Evolutionary conservation across 306 rosid genomes (phyloP).

Genomic region (Rubus idaeus): DNA sequence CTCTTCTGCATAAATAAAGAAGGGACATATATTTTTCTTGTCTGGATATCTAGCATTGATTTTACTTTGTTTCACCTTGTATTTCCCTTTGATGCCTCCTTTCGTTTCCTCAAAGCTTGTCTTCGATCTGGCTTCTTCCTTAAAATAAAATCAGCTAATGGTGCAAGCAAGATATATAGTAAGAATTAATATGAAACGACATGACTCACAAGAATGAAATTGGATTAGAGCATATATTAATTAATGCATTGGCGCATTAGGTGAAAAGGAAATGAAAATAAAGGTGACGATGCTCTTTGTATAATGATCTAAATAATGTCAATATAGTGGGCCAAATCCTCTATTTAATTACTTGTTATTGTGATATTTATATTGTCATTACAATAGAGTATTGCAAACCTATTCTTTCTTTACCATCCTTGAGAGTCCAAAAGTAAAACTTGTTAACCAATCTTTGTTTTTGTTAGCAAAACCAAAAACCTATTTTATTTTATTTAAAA

Average conservation of each 20-base stretch:
- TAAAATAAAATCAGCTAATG: background rate
- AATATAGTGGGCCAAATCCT: background rate
- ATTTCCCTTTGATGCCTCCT: background rate
- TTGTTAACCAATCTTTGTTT: background rate
- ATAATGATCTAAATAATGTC: background rate
- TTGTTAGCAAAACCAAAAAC: too few species aligned
- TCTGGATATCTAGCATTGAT: background rate
- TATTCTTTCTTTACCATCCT: background rate
- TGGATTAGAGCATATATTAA: background rate
- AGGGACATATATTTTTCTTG: background rate
- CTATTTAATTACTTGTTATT: background rate
- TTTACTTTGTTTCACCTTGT: background rate
- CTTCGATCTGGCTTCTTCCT: background rate
- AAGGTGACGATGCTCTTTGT: background rate
- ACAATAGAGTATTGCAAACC: background rate
- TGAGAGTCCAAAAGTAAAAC: background rate
- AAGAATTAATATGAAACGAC: background rate
- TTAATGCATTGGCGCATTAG: background rate
- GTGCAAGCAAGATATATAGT: background rate
- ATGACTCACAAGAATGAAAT: background rate
- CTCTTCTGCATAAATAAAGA: background rate
- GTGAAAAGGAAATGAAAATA: background rate
- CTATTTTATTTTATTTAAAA: too few species aligned
- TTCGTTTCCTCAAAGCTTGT: background rate
- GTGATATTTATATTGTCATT: background rate